Evolutionary conservation across 306 rosid species (phyloP).

Genomic region (Prinsepia uniflora): DNA sequence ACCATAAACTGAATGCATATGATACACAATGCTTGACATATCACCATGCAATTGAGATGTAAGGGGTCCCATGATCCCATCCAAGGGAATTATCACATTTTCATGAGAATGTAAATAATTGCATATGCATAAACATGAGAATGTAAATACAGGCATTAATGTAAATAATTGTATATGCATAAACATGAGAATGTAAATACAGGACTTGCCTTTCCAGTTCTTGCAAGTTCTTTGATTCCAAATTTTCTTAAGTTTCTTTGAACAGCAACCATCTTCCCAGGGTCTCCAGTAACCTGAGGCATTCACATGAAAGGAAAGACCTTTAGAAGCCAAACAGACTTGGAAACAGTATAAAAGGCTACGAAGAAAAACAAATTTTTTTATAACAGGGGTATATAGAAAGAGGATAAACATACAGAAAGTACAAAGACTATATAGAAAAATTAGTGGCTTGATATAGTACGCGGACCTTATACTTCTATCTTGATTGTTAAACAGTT

Average conservation of each 20-base stretch:
- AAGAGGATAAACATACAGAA: background rate
- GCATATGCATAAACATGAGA: background rate
- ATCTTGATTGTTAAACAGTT: background rate
- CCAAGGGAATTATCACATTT: background rate
- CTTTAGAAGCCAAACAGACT: background rate
- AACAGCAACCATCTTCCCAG: conserved; percentile 54
- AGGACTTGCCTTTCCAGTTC: conserved; percentile 53
- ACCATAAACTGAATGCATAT: background rate
- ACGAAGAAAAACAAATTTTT: background rate
- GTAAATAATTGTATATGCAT: background rate
- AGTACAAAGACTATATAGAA: background rate
- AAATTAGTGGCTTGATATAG: too few relatives aligned
- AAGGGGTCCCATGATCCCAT: too few relatives aligned
- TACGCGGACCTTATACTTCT: background rate
- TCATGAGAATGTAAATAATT: background rate
- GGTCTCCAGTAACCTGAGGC: conserved; percentile 59
- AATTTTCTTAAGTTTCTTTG: conserved; percentile 49
- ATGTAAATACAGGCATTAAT: background rate
- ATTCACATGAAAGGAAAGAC: conserved; percentile 16
- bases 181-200: background rate
- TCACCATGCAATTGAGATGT: background rate
- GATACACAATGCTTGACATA: background rate
- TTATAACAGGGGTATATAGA: background rate
- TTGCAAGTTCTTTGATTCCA: conserved; percentile 52
- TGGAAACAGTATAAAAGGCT: background rate